A percentile compares a stretch with the other conserved stretches of the same genome.
Conservation (phyloP, 352 stramenopile genomes). For the Globisporangium uncinulatum region DNA sequence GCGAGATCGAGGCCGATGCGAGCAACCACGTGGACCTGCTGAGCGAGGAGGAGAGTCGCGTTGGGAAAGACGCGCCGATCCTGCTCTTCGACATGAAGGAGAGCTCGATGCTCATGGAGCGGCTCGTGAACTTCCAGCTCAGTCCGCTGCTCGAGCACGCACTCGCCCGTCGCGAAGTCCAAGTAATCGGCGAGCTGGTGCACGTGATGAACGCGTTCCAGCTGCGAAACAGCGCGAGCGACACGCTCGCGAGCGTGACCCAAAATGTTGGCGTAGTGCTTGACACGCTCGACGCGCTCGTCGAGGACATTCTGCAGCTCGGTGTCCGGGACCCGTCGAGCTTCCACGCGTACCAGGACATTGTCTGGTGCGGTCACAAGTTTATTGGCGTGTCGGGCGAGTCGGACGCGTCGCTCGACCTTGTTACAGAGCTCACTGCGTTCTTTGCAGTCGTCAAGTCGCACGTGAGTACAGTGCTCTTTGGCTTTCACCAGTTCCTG, state of each 20-base stretch:
- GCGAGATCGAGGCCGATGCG: slow-evolving; percentile 49
- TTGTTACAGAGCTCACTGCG: slow-evolving; percentile 27
- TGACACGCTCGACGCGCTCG: slow-evolving; percentile 36
- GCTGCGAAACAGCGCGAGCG: slow-evolving; percentile 1
- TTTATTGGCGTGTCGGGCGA: slow-evolving; percentile 20
- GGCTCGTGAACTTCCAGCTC: slow-evolving; percentile 74
- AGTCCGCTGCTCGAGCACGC: slow-evolving; percentile 68
- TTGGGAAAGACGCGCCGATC: slow-evolving; percentile 73
- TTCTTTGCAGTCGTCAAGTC: slow-evolving; percentile 54
- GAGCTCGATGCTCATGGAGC: slow-evolving; percentile 50
- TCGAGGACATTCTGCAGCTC: slow-evolving; percentile 47
- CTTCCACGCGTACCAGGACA: slow-evolving; percentile 78
- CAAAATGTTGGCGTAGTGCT: slow-evolving; percentile 29
- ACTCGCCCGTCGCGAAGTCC: slow-evolving; percentile 57
- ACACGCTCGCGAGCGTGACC: slow-evolving; percentile 2
- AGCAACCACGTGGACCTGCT: slow-evolving; percentile 48
- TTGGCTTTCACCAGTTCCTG: slow-evolving; percentile 73
- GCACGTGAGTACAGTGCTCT: slow-evolving; percentile 62
- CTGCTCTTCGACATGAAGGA: slow-evolving; percentile 81
- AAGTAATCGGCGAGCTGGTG: slow-evolving; percentile 49
- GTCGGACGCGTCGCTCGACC: slow-evolving; percentile 8
- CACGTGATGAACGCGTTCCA: slow-evolving; percentile 54
- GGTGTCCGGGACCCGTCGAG: slow-evolving; percentile 53
- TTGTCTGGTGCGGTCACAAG: slow-evolving; percentile 79
- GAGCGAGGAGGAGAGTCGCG: slow-evolving; percentile 48